Evolutionary conservation across 352 stramenopile genomes (phyloP).

Genomic region (Globisporangium rhizosaccharum): DNA sequence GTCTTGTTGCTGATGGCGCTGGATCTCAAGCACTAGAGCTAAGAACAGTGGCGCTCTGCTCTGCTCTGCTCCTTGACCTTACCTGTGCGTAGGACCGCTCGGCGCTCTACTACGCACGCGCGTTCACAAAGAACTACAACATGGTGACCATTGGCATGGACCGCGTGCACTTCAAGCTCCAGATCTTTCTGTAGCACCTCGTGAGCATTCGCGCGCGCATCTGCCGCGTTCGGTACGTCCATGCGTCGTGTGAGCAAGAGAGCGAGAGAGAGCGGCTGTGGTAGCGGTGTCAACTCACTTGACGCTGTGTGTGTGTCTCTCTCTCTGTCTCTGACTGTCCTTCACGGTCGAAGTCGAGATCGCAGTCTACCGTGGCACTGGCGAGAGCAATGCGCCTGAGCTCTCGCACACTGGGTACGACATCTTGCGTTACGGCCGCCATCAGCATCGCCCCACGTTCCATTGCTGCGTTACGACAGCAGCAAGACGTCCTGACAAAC

Average conservation of each 20-base stretch:
- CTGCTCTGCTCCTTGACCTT: too few species aligned
- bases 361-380: conserved; percentile 23
- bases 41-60: too few species aligned
- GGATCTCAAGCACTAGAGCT: too few species aligned
- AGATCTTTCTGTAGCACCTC: conserved; percentile 48
- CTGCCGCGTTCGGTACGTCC: conserved; percentile 51
- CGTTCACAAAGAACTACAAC: conserved; percentile 67
- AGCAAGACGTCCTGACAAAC: neutral
- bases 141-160: conserved; percentile 80
- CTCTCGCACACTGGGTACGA: conserved; percentile 27
- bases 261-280: too few species aligned
- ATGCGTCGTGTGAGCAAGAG: neutral
- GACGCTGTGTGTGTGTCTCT: too few species aligned
- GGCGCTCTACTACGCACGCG: conserved; percentile 60
- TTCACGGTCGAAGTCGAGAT: conserved; percentile 35
- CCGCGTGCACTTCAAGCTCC: conserved; percentile 65
- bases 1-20: neutral
- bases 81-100: conserved; percentile 41
- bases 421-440: neutral
- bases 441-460: too few species aligned
- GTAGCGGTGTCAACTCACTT: too few species aligned
- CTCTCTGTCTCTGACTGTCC: too few species aligned
- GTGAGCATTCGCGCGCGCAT: conserved; percentile 59
- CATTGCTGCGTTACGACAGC: too few species aligned
- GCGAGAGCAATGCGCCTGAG: conserved; percentile 13